phyloP scores from a whole-genome alignment of 345 rosid genomes.

The Sisymbrium altissimum region DNA sequence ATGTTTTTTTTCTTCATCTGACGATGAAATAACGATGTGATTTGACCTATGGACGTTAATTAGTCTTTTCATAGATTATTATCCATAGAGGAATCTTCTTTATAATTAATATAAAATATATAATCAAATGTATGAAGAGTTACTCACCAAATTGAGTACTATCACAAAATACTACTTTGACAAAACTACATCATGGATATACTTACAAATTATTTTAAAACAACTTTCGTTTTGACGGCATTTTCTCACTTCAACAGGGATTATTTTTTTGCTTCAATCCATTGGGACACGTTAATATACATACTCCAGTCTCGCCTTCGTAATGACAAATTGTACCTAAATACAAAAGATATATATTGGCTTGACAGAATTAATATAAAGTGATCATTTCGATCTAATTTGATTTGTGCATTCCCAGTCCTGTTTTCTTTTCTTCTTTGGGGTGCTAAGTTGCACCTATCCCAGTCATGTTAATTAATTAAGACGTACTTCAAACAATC shows the following conservation, averaged over 20 bases:
- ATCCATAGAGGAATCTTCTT: background rate
- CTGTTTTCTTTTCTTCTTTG: too few species aligned
- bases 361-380: too few species aligned
- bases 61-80: slow-evolving; percentile 18
- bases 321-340: background rate
- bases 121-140: background rate
- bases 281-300: background rate
- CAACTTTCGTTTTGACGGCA: background rate
- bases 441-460: too few species aligned
- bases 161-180: slow-evolving; percentile 23
- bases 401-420: too few species aligned
- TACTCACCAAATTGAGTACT: slow-evolving; percentile 30
- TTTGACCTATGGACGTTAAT: slow-evolving; percentile 16
- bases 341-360: background rate
- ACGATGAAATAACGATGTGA: slow-evolving; percentile 9
- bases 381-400: too few species aligned
- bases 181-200: slow-evolving; percentile 12
- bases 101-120: background rate
- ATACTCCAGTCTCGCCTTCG: background rate
- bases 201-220: background rate
- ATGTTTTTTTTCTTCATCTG: background rate
- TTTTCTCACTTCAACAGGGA: background rate
- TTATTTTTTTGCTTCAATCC: background rate
- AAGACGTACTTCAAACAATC: background rate
- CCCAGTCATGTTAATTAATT: background rate